Evolutionary conservation across 805 yeast species (phyloP), one percentile per base, ranked within the genome.

Genomic region (Lipomyces yamanashiensis): DNA sequence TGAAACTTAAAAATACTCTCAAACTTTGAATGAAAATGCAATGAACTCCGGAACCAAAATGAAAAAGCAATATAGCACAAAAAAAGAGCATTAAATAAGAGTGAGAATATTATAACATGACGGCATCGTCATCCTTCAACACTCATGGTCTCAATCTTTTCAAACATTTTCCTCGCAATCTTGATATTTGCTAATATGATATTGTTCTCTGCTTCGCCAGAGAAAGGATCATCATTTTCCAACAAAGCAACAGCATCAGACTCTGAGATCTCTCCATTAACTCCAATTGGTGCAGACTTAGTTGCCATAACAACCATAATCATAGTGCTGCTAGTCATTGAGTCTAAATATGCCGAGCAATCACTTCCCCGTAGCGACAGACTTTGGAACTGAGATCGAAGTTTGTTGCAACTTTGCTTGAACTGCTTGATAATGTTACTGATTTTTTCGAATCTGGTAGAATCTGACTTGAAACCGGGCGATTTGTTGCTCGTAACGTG

Each of bases 341-440:
- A 75, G 56, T 79, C 82, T 33, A 79, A 72, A 52, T 78, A 74
- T 1, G 78, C 79, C 0, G 78, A 74, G 65, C 77, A 78, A 55
- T 72, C 73, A 50, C 66, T 69, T 15, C 80, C 96, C 63, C 88
- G 86, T 40, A 93, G 80, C 19, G 88, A 85, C 55, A 93, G 77
- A 53, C 89, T 87, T 67, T 84, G 87, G 75, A 93, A 90, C 70
- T 90, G 92, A 4, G 97, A 85, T 72, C 96, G 84, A 72, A 93
- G 81, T 74, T 91, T 92, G 57, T 89, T 86, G 50, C 95, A 91
- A 69, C 96, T 89, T 76, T 93, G 98, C 73, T 95, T 92, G 77
- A 90, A 93, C 33, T 96, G 91, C 73, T 93, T 93, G 81, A 93
- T 90, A 63, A 93, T 92, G 74, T 91, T 92, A 28, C 96, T 89